These are phyloP conservation scores for Anthracocystis walkeri DNA, from an alignment of 1,284 basidiomycete genomes.

Conservation along the genomic window DNA sequence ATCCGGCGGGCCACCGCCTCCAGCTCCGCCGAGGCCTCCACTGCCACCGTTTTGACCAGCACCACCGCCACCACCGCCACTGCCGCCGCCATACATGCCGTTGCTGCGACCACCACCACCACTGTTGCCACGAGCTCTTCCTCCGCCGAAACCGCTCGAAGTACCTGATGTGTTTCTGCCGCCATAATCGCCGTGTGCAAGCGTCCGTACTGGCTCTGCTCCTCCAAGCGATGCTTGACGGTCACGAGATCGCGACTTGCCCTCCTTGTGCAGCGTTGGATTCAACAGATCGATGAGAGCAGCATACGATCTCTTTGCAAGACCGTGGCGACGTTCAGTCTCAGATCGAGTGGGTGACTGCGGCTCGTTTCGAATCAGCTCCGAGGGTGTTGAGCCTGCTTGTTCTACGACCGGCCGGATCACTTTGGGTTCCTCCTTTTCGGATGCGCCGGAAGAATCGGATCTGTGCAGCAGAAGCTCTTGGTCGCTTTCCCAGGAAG, in stretches of 20 bases:
- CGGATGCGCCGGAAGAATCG: slow-evolving; percentile 9
- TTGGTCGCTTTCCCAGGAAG: slow-evolving; percentile 29
- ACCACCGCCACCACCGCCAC: slow-evolving; percentile 8
- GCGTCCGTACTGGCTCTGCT: slow-evolving; percentile 3
- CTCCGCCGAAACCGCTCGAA: slow-evolving; percentile 11
- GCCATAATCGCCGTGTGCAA: slow-evolving; percentile 30
- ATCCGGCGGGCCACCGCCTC: slow-evolving; percentile 44
- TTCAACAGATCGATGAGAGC: slow-evolving; percentile 48
- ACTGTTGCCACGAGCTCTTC: slow-evolving; percentile 22
- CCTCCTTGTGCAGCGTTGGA: slow-evolving; percentile 41
- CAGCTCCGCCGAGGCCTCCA: slow-evolving; percentile 27
- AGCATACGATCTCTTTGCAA: slow-evolving; percentile 48
- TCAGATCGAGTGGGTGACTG: slow-evolving; percentile 26
- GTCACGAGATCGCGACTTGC: slow-evolving; percentile 16
- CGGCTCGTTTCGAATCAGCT: background rate
- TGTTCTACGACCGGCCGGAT: background rate
- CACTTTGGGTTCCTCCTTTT: background rate
- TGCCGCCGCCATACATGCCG: slow-evolving; percentile 12
- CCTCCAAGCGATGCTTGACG: slow-evolving; percentile 14
- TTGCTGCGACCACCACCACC: slow-evolving; percentile 11
- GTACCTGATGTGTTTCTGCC: slow-evolving; percentile 18
- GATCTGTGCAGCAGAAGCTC: slow-evolving; percentile 12
- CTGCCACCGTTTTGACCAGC: slow-evolving; percentile 15
- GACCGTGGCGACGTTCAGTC: slow-evolving; percentile 30
- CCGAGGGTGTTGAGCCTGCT: background rate